phyloP scores from a whole-genome alignment of 1,139 yeast species.

The Zygosaccharomyces pseudobailii region DNA sequence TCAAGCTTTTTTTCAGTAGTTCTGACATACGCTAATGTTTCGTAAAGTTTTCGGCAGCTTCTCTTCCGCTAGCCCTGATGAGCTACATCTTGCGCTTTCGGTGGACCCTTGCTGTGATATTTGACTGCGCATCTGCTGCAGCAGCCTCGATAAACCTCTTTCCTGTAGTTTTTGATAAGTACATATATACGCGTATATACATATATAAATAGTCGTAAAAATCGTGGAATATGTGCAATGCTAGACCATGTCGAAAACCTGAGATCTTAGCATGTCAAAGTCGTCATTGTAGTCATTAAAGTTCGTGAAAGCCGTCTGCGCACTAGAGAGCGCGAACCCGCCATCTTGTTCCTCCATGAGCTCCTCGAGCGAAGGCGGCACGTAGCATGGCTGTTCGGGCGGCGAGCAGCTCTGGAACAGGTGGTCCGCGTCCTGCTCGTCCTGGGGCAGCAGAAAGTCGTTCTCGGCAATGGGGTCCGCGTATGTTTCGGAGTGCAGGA shows the following conservation, averaged over 20 bases:
- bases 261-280: constrained; percentile 17
- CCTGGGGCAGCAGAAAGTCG: constrained; percentile 2
- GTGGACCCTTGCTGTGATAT: no score
- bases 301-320: constrained; percentile 6
- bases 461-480: neutral
- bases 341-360: constrained; percentile 32
- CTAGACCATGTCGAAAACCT: constrained; percentile 17
- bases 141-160: no score
- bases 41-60: no score
- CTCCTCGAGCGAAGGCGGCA: constrained; percentile 33
- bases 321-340: constrained; percentile 10
- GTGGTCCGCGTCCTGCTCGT: constrained; percentile 5
- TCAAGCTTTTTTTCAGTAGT: neutral
- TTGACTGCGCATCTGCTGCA: no score
- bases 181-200: neutral
- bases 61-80: no score
- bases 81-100: no score
- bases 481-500: constrained; percentile 8
- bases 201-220: constrained; percentile 7
- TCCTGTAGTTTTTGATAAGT: neutral
- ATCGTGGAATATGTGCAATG: constrained; percentile 1
- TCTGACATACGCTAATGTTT: no score
- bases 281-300: constrained; percentile 16
- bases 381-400: constrained; percentile 16
- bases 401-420: constrained; percentile 5